Evolutionary conservation across 2,329 filamentous ascomycete genomes (phyloP), one percentile per base, ranked within the genome.

Genomic region (Phyllosticta paracitricarpa): DNA sequence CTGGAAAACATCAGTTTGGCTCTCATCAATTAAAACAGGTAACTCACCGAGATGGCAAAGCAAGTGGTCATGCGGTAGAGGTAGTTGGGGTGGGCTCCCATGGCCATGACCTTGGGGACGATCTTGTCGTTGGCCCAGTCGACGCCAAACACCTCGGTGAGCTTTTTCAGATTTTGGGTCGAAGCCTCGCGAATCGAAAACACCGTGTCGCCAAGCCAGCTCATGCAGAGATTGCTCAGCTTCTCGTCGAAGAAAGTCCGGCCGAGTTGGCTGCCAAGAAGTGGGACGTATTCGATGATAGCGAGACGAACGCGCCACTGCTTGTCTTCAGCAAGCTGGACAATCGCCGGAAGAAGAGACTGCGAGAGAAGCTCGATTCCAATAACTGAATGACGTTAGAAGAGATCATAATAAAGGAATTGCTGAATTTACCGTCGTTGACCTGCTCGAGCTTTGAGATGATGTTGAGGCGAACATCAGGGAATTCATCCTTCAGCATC

Each of bases 11-110:
- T 68, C 53, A 68, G 65, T 55, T 55, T 66, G 58, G 61, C 25
- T 2, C 25, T 28, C 14, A 48, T 54, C 9, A 26, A 33, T 54
- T 14, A 8, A n/a, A 52, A 33, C 4, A 14, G n/a, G 4, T 2
- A 33, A 83, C 89, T 81, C 83, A 99, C 94, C 69, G 91, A 93
- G 67, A 99, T 95, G 64, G 94, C 94, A 75, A 99, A 99, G 79
- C 93, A 97, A n/a, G 94, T 99, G 9, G 94, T 99, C 94, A 99
- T 99, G 74, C 94, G 85, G 83, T 99, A 99, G 59, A 99, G 87
- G 75, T 99, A 99, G 79, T 99, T 99, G 64, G 93, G 91, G 75
- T 99, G 94, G 72, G 91, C 89, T 63, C 94, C 94, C 94, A 99
- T 97, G 48, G 89, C 89, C 83, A 96, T 94, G 66, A 99, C 94